Conservation (phyloP, 1,284 basidiomycete genomes). For the Leucoagaricus sp. region DNA sequence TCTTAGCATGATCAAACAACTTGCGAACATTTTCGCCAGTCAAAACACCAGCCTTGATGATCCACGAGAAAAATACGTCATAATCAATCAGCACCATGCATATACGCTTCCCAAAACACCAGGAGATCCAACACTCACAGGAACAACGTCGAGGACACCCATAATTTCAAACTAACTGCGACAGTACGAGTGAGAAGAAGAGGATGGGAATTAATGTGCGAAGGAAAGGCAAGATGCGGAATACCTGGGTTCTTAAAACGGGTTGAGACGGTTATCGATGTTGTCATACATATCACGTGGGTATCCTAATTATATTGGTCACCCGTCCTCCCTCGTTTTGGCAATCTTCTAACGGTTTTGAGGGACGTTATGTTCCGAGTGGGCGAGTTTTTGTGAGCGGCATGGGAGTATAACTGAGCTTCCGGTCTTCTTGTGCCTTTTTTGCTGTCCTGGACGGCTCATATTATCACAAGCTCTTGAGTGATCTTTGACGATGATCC, state of each 20-base stretch:
- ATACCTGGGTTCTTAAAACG: conserved; percentile 12
- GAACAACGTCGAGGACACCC: conserved; percentile 74
- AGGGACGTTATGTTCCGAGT: not conserved
- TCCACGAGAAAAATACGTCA: conserved; percentile 6
- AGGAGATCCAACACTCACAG: conserved; percentile 46
- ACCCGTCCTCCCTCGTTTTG: conserved; percentile 4
- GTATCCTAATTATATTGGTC: conserved; percentile 9
- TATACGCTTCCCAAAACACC: not conserved
- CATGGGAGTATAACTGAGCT: not conserved
- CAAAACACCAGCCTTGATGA: conserved; percentile 80
- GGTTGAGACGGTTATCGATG: conserved; percentile 19
- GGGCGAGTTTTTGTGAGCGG: not conserved
- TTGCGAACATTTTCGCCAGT: conserved; percentile 88
- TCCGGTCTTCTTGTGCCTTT: not conserved
- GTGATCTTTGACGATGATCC: not conserved
- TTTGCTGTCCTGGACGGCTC: not conserved
- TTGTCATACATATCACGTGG: conserved; percentile 17
- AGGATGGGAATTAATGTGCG: conserved; percentile 10
- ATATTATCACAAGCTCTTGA: not conserved
- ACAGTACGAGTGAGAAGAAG: not conserved
- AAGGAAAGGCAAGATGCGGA: conserved; percentile 14
- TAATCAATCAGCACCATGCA: not conserved
- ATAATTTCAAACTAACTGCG: conserved; percentile 35
- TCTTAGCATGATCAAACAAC: conserved; percentile 86
- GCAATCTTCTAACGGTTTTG: not conserved